These are phyloP conservation scores for Aspergillus ochraceoroseus DNA, from an alignment of 2,329 filamentous ascomycete genomes.

Conservation along the genomic window DNA sequence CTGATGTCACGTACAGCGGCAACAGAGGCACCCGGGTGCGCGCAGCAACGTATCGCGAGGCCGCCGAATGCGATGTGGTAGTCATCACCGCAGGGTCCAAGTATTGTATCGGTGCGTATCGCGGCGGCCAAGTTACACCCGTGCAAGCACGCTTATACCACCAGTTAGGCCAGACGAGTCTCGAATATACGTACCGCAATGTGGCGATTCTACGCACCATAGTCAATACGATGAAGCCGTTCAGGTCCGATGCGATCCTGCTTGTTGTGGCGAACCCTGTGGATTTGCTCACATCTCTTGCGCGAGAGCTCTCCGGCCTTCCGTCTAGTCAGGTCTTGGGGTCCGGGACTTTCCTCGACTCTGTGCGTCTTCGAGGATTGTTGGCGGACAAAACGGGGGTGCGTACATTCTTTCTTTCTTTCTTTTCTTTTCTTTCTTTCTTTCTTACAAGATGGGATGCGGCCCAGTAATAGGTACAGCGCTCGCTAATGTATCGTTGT, in stretches of 20 bases:
- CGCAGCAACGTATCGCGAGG: conserved; percentile 46
- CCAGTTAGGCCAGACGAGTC: conserved; percentile 45
- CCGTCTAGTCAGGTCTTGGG: conserved; percentile 50
- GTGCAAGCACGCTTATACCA: too few relatives aligned
- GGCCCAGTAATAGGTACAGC: too few relatives aligned
- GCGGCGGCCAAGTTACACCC: too few relatives aligned
- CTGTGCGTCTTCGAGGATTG: conserved; percentile 44
- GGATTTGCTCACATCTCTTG: conserved; percentile 52
- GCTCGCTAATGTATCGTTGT: too few relatives aligned
- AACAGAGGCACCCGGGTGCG: conserved; percentile 42
- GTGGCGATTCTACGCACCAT: conserved; percentile 47
- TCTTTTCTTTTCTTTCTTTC: background rate
- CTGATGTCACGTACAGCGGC: conserved; percentile 39
- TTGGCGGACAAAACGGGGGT: conserved; percentile 17
- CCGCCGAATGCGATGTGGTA: conserved; percentile 52
- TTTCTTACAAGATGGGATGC: background rate
- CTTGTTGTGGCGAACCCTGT: conserved; percentile 54
- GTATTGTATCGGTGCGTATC: conserved; percentile 43
- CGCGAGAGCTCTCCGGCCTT: conserved; percentile 46
- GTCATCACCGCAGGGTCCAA: conserved; percentile 54
- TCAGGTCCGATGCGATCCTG: conserved; percentile 47
- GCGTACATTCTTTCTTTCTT: background rate
- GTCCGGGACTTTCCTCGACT: conserved; percentile 52
- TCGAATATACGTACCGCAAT: conserved; percentile 42
- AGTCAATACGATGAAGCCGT: conserved; percentile 48